Evolutionary conservation across 2,329 filamentous ascomycete species (phyloP), one percentile per base, ranked within the genome.

Genomic region (Aureobasidium mangrovei): DNA sequence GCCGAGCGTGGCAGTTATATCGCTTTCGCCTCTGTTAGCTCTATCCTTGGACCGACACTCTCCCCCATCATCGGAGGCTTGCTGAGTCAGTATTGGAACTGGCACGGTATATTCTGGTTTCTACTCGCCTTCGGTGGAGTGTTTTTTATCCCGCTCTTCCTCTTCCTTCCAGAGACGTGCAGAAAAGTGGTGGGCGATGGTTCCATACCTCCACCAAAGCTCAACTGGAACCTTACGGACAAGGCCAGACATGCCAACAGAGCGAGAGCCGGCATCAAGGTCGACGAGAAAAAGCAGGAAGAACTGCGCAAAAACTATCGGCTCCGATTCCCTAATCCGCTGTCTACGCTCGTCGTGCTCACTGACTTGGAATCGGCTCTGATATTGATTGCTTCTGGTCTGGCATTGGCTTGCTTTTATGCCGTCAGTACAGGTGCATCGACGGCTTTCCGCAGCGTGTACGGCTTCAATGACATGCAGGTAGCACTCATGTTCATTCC

Each of bases 1-100:
- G 76, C 79, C 0, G 85, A 91, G 65, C 74, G 88, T 60, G 88
- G 87, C 2, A 79, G 77, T 54, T 91, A 86, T 63, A 84, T 91
- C 72, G 85, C 81, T 48, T 77, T 83, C 57, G 79, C 83, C n/a
- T 78, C 76, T 32, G 75, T 74, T 3, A 82, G 78, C 12, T 72
- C 78, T 53, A 80, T 83, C 38, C 48, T 75, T 9, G 73, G 69
- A 0, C 72, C 72, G 1, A 65, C 73, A 3, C 63, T 86, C 5
- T 72, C 80, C 0, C 83, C 84, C 0, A 75, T 85, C 1, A 70
- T 87, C 3, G 84, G 85, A 10, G 85, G 84, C 1, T 59, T 86
- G 1, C 67, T 88, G 18, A 75, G 76, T 18, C 72, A 85, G 59
- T 84, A 78, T 57, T 72, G 85, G 0, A 82, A 81, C 7, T 88